phyloP scores from a whole-genome alignment of 495 filamentous ascomycete species.

The Bombardia bombarda region DNA sequence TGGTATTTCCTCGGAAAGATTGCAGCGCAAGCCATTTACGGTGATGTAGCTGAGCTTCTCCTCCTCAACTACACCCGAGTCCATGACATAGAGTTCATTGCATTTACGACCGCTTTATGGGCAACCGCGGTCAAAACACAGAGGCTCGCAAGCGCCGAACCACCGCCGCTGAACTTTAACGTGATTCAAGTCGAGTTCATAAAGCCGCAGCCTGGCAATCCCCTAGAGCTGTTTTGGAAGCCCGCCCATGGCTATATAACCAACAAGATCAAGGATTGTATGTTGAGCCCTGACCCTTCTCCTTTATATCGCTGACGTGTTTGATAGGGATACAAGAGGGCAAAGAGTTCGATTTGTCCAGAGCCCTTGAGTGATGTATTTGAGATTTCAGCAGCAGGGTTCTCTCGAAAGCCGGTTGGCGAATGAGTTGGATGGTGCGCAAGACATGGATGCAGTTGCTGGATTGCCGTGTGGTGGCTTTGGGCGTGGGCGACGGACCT shows the following conservation, averaged over 20 bases:
- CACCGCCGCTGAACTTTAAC: neutral
- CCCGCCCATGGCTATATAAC: neutral
- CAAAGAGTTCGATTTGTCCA: no score
- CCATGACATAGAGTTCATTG: neutral
- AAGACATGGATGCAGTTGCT: no score
- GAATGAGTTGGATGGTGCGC: no score
- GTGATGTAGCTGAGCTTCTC: neutral
- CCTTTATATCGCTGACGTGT: no score
- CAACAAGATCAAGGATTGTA: neutral
- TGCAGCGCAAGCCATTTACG: neutral
- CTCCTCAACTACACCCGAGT: neutral
- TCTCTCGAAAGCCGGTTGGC: no score
- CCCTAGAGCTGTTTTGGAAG: constrained; percentile 1
- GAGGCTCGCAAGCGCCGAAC: neutral
- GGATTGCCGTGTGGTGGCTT: no score
- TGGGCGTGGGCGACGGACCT: no score
- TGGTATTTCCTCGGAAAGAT: constrained; percentile 4
- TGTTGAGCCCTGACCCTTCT: neutral
- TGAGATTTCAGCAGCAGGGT: no score
- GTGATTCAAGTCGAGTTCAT: constrained; percentile 3
- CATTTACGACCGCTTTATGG: constrained; percentile 1
- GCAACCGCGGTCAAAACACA: neutral
- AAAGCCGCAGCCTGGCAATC: constrained; percentile 1
- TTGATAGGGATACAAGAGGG: no score
- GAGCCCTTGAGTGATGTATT: no score